Conservation (phyloP, 2,329 filamentous ascomycete species). For the Sarocladiaceae sp. region DNA sequence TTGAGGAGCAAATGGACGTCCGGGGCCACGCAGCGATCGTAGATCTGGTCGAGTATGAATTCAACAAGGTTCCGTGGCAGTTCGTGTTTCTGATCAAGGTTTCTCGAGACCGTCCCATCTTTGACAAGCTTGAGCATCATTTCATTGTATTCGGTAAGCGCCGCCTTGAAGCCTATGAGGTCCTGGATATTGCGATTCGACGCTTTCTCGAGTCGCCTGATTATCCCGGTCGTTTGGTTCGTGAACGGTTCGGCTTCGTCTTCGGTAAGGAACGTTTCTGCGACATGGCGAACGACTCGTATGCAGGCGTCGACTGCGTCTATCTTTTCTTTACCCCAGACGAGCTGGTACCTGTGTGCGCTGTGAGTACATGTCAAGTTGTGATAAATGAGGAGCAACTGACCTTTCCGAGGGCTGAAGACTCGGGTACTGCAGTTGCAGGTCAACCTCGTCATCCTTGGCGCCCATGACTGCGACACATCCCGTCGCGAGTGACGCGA, state of each 20-base stretch:
- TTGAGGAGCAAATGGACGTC: constrained; percentile 75
- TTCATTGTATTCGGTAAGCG: constrained; percentile 72
- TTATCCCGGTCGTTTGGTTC: constrained; percentile 66
- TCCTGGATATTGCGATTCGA: constrained; percentile 59
- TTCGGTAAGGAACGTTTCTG: constrained; percentile 70
- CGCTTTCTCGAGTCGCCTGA: constrained; percentile 70
- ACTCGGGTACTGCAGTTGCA: constrained; percentile 82
- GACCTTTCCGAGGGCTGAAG: constrained; percentile 61
- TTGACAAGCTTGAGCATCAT: constrained; percentile 58
- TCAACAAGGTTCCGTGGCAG: constrained; percentile 68
- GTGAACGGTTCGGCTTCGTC: constrained; percentile 62
- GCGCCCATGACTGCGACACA: constrained; percentile 45
- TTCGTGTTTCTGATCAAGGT: constrained; percentile 61
- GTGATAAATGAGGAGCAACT: constrained; percentile 13
- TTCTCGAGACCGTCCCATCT: constrained; percentile 65
- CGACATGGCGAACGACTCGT: constrained; percentile 61
- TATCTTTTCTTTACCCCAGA: constrained; percentile 72
- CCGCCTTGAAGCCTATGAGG: constrained; percentile 61
- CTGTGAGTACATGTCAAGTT: constrained; percentile 15
- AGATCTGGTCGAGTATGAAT: constrained; percentile 80
- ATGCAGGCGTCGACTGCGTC: constrained; percentile 70
- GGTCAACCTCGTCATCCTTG: constrained; percentile 45
- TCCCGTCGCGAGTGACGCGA: constrained; percentile 44
- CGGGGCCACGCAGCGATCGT: constrained; percentile 86
- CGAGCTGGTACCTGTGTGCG: constrained; percentile 50